Evolutionary conservation across 345 rosid genomes (phyloP), one percentile per base, ranked within the genome.

Genomic region (Salix brachista): DNA sequence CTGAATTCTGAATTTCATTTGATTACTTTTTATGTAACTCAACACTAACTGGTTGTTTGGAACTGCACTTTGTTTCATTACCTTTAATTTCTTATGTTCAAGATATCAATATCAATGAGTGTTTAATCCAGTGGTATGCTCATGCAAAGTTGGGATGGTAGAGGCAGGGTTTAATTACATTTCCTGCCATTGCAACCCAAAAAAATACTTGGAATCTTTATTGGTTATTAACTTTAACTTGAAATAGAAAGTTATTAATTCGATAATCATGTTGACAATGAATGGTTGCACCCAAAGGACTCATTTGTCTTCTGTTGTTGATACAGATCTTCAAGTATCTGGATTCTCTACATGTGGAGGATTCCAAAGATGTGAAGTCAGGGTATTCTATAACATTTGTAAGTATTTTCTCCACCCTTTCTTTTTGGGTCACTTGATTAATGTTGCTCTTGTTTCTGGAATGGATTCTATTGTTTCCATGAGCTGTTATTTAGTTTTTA

Each of bases 301-400:
- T 25, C 30, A 26, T 54, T 25, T 52, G 16, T 23, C 67, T 23
- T 9, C 37, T 18, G 9, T 69, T 60, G 67, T 69, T 69, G 19
- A 18, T 67, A 18, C 61, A 80, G 83, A 71, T 80, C 42, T 75
- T 80, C 62, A 75, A 75, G 65, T 71, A 69, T 75, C 75, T 80
- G 11, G 74, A 65, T 71, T 75, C 83, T 70, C 75, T 80, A 18
- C 75, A 71, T 21, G 72, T 80, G 67, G 83, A 80, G 58, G 83
- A 80, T 71, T 80, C 65, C 79, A 80, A 80, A 66, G 83, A 75
- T 71, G 72, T 75, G 52, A 80, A 80, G 56, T 75, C 76, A 8
- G 83, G 83, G 4, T 80, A 75, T 69, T 70, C 76, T 61, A 75
- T 80, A 14, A 70, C 76, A 28, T 80, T 80, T 54, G 83, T 80